Evolutionary conservation across 306 rosid species (phyloP).

Genomic region (Oxytropis ochrocephala): DNA sequence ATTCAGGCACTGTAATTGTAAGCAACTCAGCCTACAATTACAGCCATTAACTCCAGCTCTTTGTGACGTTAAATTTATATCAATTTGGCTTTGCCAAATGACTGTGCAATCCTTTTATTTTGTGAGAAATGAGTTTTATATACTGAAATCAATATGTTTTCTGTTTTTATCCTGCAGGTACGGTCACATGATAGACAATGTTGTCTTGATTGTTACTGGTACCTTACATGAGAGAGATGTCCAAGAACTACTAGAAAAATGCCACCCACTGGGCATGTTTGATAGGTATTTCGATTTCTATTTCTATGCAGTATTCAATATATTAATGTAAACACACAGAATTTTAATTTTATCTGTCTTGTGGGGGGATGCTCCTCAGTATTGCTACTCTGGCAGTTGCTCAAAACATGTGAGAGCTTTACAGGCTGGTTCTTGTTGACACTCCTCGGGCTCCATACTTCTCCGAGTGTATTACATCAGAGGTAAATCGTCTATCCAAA

Average conservation of each 20-base stretch:
- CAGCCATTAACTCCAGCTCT: background rate
- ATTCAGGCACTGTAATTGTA: background rate
- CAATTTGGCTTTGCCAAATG: background rate
- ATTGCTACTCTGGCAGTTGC: constrained; percentile 98
- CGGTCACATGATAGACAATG: constrained; percentile 99
- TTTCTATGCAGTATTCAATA: background rate
- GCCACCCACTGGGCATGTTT: constrained; percentile 99
- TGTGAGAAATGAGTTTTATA: background rate
- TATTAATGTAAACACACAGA: background rate
- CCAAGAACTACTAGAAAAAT: constrained; percentile 94
- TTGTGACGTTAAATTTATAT: background rate
- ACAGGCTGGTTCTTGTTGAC: constrained; percentile 95
- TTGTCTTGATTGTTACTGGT: constrained; percentile 95
- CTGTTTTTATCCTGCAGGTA: constrained; percentile 48
- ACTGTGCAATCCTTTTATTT: background rate
- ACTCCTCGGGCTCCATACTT: constrained; percentile 98
- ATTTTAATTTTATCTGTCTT: background rate
- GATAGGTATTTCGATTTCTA: constrained; percentile 57
- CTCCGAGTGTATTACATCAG: constrained; percentile 96
- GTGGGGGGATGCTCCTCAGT: constrained; percentile 39
- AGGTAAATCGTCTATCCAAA: constrained; percentile 37
- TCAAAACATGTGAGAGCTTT: constrained; percentile 97
- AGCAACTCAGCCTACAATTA: background rate
- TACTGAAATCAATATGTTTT: background rate
- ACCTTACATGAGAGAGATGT: constrained; percentile 99